Evolutionary conservation across 2,329 filamentous ascomycete genomes (phyloP), one percentile per base, ranked within the genome.

Genomic region (Fusarium coicis): DNA sequence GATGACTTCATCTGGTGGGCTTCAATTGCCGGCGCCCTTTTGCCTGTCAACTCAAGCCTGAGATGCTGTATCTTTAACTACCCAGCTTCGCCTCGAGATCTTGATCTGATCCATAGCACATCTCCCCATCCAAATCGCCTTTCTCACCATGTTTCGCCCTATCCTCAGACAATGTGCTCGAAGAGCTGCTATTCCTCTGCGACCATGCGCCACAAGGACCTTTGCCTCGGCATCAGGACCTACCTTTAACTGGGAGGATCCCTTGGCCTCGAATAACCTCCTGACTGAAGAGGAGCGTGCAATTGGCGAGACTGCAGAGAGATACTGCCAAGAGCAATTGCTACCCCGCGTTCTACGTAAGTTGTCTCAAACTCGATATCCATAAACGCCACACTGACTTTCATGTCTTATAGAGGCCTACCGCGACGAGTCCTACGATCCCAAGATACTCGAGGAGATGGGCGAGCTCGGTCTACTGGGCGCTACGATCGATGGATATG

Each of bases 311-410:
- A 97, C 94, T 10, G 96, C 96, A 39, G 93, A 97, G 83, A 89
- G 93, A 69, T 99, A 98, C 80, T 98, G 95, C 81, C 96, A 98
- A 82, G 95, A 98, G 81, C 90, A 90, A 68, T 87, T 99, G 84
- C 85, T 93, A 46, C 96, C 96, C 56, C 88, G 96, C 73, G 93
- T 99, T 56, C 87, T 98, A 67, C 92, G 95, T 97, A 87, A 75
- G 67, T 68, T 47, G 32, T 53, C 44, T 73, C 15, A 23, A 11
- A 23, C 21, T n/a, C 28, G 19, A 43, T 46, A 42, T 68, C 34
- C 26, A 46, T 32, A 60, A 59, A 46, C 19, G 53, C 55, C 30
- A 44, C 49, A 43, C 63, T 77, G 39, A 75, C 42, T 43, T 37
- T 46, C 32, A 57, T 46, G 39, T 30, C 40, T 47, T 26, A 36